phyloP scores from a whole-genome alignment of 441 rosid genomes.

The Gossypium lobatum region DNA sequence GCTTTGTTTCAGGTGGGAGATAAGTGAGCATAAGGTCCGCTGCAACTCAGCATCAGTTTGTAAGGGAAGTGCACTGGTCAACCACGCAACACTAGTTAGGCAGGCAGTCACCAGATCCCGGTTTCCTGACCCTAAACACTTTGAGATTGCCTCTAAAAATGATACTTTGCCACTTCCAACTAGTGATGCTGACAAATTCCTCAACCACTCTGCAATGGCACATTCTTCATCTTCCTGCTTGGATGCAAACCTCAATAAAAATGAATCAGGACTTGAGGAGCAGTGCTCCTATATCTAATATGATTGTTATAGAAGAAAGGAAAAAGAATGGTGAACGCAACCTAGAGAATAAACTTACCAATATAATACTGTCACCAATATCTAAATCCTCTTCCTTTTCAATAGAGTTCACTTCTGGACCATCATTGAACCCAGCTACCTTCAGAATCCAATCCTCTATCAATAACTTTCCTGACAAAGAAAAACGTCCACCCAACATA shows the following conservation, averaged over 20 bases:
- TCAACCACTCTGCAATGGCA: slow-evolving; percentile 31
- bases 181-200: slow-evolving; percentile 36
- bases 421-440: slow-evolving; percentile 31
- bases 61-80: slow-evolving; percentile 41
- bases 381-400: slow-evolving; percentile 19
- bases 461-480: slow-evolving; percentile 28
- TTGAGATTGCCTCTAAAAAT: slow-evolving; percentile 37
- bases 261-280: not conserved
- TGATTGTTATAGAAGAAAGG: not conserved
- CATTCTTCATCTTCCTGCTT: slow-evolving; percentile 37
- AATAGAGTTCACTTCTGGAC: slow-evolving; percentile 10
- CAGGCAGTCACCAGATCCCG: slow-evolving; percentile 30
- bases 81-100: slow-evolving; percentile 40
- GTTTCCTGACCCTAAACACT: slow-evolving; percentile 35
- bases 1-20: slow-evolving; percentile 37
- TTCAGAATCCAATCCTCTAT: slow-evolving; percentile 40
- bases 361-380: slow-evolving; percentile 4
- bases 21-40: slow-evolving; percentile 36
- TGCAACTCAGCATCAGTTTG: slow-evolving; percentile 26
- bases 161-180: slow-evolving; percentile 29
- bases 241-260: not conserved
- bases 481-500: slow-evolving; percentile 37
- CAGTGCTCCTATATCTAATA: not conserved
- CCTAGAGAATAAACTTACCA: slow-evolving; percentile 21
- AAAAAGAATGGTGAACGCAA: not conserved